Conservation (phyloP, 352 stramenopile genomes). For the Hyaloperonospora brassicae region DNA sequence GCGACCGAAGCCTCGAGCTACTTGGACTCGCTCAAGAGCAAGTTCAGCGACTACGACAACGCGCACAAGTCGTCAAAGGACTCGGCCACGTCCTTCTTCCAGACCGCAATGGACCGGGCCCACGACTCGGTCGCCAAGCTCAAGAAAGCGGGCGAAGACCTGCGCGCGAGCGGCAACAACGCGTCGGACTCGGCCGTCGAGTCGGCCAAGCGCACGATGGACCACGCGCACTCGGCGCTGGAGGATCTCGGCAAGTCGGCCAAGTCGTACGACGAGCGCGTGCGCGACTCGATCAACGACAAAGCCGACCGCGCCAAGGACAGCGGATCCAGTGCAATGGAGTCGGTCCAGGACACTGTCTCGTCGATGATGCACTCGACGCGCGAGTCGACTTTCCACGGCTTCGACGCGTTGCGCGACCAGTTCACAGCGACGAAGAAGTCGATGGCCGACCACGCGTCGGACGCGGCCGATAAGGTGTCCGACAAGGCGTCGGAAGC, state of each 20-base stretch:
- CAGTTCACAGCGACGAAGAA: conserved; percentile 23
- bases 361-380: conserved; percentile 23
- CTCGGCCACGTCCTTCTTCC: conserved; percentile 30
- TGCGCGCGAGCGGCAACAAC: conserved; percentile 16
- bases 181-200: conserved; percentile 16
- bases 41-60: conserved; percentile 36
- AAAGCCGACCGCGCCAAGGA: conserved; percentile 23
- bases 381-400: conserved; percentile 27
- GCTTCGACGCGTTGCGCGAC: conserved; percentile 35
- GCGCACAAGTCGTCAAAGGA: conserved; percentile 30
- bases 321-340: conserved; percentile 10
- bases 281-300: conserved; percentile 17
- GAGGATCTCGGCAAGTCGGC: conserved; percentile 23
- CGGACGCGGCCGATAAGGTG: conserved; percentile 6
- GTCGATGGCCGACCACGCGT: conserved; percentile 19
- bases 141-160: conserved; percentile 19
- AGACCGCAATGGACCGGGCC: conserved; percentile 28
- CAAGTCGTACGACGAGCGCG: conserved; percentile 13
- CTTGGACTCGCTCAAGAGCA: conserved; percentile 32
- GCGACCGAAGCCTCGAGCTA: conserved; percentile 25
- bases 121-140: conserved; percentile 16
- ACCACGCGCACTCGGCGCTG: conserved; percentile 23
- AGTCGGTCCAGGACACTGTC: conserved; percentile 23
- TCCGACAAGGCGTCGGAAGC: too few relatives aligned
- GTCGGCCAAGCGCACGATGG: conserved; percentile 26